Evolutionary conservation across 192 early-diverging fungal genomes (phyloP), one percentile per base, ranked within the genome.

Genomic region (Backusella morwellensis): DNA sequence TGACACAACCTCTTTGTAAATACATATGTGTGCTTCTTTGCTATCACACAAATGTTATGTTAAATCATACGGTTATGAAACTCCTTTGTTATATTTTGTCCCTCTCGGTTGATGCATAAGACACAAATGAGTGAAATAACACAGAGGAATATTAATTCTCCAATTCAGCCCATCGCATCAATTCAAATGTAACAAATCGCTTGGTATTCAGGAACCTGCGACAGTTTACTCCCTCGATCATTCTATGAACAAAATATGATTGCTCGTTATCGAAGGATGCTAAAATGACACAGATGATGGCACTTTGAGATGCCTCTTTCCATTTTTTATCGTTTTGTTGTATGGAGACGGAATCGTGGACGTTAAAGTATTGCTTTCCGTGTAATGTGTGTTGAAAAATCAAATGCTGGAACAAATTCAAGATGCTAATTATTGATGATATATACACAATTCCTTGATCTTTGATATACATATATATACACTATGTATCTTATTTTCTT

Each of bases 31-130:
- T 99, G 98, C 85, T 98, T 98, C 78, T 94, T 94, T 50, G 97
- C 94, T 78, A 99, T 90, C 1, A 99, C 96, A 8, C 98, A 93
- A 74, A 98, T 92, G 83, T 98, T 98, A 90, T 99, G 98, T 82
- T 99, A 97, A 77, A 97, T 95, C 1, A 97, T 95, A 29, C 98
- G 92, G 74, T 96, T 92, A 80, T 97, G 96, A 73, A 99, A 86
- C 52, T 90, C 92, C 74, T 90, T 85, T 89, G 91, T 93, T 77
- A 94, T 89, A 82, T 92, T 90, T 77, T 90, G 82, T 32, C 95
- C 95, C 35, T 91, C 92, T 96, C 93, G 6, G 90, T 92, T 63
- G 81, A 82, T 6, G 80, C 77, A 19, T 88, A 84, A 81, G 98
- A 95, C 6, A 94, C 93, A 17, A 83, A 83, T 8, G 96, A 94